Conservation (phyloP, 257 asterid species). For the Henckelia pumila region DNA sequence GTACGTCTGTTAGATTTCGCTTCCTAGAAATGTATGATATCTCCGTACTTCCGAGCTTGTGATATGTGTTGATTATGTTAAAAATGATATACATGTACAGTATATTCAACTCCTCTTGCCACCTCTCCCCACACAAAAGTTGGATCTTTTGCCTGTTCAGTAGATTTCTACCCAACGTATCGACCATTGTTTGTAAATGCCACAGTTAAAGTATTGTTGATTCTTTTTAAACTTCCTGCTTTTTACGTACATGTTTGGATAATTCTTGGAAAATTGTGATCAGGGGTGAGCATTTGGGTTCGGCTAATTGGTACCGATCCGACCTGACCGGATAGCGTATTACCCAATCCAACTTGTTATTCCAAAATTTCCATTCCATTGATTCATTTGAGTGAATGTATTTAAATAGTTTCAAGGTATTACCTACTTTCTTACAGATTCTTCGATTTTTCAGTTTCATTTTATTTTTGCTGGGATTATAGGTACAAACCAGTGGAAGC, state of each 20-base stretch:
- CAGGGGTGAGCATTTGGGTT: too few relatives aligned
- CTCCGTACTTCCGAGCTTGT: background rate
- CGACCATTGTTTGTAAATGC: background rate
- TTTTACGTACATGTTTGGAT: background rate
- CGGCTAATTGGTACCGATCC: too few relatives aligned
- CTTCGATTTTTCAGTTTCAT: background rate
- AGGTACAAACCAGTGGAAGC: constrained; percentile 99
- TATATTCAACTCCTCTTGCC: background rate
- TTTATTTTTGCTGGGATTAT: constrained; percentile 20
- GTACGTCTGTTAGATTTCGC: background rate
- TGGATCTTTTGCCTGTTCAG: background rate
- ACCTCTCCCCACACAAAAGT: background rate
- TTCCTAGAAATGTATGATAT: background rate
- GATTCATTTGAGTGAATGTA: too few relatives aligned
- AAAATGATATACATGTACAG: background rate
- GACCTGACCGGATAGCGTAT: too few relatives aligned
- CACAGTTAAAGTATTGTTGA: background rate
- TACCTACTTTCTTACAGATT: background rate
- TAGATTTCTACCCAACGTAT: background rate
- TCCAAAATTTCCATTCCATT: too few relatives aligned
- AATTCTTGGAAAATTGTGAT: background rate
- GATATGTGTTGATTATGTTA: background rate
- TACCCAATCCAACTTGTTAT: too few relatives aligned
- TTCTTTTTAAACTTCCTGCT: background rate
- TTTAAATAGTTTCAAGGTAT: too few relatives aligned